Base-by-base conservation (phyloP, 805 yeast species). In the Starmerella roubikii region DNA sequence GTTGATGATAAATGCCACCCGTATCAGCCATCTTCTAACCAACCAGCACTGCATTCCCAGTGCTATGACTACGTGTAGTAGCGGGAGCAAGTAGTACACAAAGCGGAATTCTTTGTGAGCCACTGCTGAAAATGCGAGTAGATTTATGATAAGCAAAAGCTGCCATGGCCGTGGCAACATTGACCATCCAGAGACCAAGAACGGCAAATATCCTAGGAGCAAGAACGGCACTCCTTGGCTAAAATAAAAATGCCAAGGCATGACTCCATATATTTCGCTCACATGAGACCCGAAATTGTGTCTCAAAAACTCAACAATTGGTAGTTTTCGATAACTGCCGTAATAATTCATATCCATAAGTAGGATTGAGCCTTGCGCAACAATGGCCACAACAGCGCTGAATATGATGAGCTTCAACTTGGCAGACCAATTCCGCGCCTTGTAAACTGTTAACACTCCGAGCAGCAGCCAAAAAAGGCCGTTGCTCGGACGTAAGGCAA, bases 81-180 rank as follows among this genome's bases (percentile, higher is more conserved):
- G 51, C 1, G 98, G 96, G 59, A 81, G 76, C 37, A 91, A 54
- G 2, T 93, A 94, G 49, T 78, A 84, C 15, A 93, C 66, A 56
- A 91, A 91, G 33, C 99, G 68, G 50, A 85, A 80, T 55, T 91
- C 99, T 54, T 91, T 91, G 57, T 91, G 99, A 10, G 69, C 62
- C 16, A 91, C 69, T 2, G 64, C 37, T 0, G 95, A 80, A 49
- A 80, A 83, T 0, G 66, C 62, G 0, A 59, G 35, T 1, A 80
- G 35, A 32, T 78, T 78, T 4, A 69, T 39, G 0, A 66, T 16
- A 0, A 69, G 45, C 35, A 44, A 47, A 13, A 22, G 21, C 9
- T 17, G n/a, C 30, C 32, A 28, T 3, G 40, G 11, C 9, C 23
- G 4, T 1, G 48, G 41, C 4, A 40, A 15, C 8, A 8, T 11